Percentiles rank a stretch among this genome's conserved stretches.
Conservation (phyloP, 2,329 filamentous ascomycete species). For the Colletotrichum zoysiae region DNA sequence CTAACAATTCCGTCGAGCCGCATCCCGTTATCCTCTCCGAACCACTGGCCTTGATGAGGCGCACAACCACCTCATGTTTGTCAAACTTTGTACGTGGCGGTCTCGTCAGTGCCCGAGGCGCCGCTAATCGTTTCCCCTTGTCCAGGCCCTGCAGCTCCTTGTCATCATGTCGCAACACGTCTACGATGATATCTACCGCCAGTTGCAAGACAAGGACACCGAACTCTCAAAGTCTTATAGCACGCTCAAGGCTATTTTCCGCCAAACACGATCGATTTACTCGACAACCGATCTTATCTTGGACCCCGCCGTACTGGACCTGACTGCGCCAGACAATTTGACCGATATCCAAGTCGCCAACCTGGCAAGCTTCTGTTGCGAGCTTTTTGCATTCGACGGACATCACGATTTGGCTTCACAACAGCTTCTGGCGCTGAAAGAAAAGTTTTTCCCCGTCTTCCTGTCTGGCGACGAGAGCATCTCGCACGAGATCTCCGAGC, state of each 20-base stretch:
- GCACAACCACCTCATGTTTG: slow-evolving; percentile 54
- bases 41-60: slow-evolving; percentile 54
- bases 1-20: slow-evolving; percentile 43
- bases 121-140: slow-evolving; percentile 27
- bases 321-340: slow-evolving; percentile 50
- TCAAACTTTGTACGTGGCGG: slow-evolving; percentile 55
- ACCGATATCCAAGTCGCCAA: slow-evolving; percentile 61
- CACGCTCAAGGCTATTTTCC: slow-evolving; percentile 50
- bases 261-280: slow-evolving; percentile 52
- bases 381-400: slow-evolving; percentile 55
- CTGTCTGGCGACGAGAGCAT: slow-evolving; percentile 54
- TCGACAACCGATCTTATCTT: slow-evolving; percentile 49
- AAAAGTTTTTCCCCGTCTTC: slow-evolving; percentile 59
- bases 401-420: slow-evolving; percentile 50
- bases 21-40: slow-evolving; percentile 52
- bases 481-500: slow-evolving; percentile 55
- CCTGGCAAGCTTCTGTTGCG: slow-evolving; percentile 59
- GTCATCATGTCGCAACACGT: slow-evolving; percentile 54
- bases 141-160: slow-evolving; percentile 55
- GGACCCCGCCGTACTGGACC: slow-evolving; percentile 48
- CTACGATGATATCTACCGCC: slow-evolving; percentile 52
- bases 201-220: slow-evolving; percentile 51
- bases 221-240: slow-evolving; percentile 51
- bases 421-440: slow-evolving; percentile 60
- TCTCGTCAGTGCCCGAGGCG: slow-evolving; percentile 35